phyloP scores from a whole-genome alignment of 306 rosid genomes.

The Trifolium repens region DNA sequence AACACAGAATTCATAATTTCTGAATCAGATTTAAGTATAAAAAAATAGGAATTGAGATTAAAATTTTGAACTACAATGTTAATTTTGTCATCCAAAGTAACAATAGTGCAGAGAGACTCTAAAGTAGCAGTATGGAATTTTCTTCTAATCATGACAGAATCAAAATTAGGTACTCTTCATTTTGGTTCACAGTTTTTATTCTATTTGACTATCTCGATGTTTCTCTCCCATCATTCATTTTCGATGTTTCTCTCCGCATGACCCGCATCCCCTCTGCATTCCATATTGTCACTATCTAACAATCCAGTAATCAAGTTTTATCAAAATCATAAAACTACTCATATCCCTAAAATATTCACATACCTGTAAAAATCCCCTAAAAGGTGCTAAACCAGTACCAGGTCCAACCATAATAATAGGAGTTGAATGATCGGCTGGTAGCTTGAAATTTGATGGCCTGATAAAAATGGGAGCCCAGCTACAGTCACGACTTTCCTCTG shows the following conservation, averaged over 20 bases:
- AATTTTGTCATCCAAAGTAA: background rate
- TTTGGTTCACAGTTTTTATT: constrained; percentile 11
- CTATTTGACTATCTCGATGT: constrained; percentile 1
- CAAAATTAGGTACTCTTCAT: constrained; percentile 24
- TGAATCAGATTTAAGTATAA: background rate
- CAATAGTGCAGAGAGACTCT: background rate
- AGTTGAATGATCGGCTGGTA: constrained; percentile 71
- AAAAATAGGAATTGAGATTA: background rate
- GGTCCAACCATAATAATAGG: constrained; percentile 95
- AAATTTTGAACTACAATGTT: background rate
- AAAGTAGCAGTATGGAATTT: constrained; percentile 3
- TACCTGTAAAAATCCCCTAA: constrained; percentile 98
- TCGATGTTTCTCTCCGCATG: background rate
- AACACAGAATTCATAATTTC: background rate
- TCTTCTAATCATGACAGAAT: constrained; percentile 11
- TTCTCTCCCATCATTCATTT: constrained; percentile 26
- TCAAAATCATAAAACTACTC: constrained; percentile 23
- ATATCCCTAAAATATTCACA: constrained; percentile 36
- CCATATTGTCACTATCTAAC: background rate
- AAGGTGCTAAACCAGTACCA: constrained; percentile 99
- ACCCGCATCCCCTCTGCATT: background rate
- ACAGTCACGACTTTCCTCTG: constrained; percentile 72
- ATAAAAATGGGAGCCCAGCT: constrained; percentile 92
- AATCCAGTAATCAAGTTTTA: constrained; percentile 7
- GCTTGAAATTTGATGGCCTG: constrained; percentile 89